Evolutionary conservation across 1,284 basidiomycete species (phyloP).

Genomic region (Fomes fomentarius): DNA sequence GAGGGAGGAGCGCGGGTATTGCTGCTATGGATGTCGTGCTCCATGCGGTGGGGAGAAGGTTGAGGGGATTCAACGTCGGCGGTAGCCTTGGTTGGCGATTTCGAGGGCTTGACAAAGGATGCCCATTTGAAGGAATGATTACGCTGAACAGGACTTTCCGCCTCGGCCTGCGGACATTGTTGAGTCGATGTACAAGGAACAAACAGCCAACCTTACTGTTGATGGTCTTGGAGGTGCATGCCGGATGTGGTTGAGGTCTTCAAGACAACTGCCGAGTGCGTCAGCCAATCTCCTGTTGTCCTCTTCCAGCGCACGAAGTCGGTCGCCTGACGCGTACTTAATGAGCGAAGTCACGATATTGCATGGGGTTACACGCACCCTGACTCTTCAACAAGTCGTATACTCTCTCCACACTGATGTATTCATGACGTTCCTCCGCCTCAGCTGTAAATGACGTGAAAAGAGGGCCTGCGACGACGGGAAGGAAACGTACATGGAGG

Average conservation of each 20-base stretch:
- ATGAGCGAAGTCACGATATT: slow-evolving; percentile 8
- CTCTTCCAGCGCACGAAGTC: slow-evolving; percentile 71
- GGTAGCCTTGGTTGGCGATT: slow-evolving; percentile 76
- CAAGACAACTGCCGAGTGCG: slow-evolving; percentile 61
- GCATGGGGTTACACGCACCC: too few species aligned
- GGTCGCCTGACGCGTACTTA: slow-evolving; percentile 53
- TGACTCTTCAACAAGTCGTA: slow-evolving; percentile 76
- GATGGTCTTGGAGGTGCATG: slow-evolving; percentile 22
- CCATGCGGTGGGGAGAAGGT: slow-evolving; percentile 72
- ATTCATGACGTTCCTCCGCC: slow-evolving; percentile 61
- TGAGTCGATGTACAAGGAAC: background rate
- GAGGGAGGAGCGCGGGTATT: slow-evolving; percentile 26
- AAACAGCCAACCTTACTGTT: slow-evolving; percentile 10
- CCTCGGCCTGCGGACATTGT: slow-evolving; percentile 37
- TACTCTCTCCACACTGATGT: slow-evolving; percentile 67
- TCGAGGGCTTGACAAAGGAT: slow-evolving; percentile 67
- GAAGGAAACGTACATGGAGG: slow-evolving; percentile 75
- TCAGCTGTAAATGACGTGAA: slow-evolving; percentile 53
- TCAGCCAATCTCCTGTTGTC: slow-evolving; percentile 74
- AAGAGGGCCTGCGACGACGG: background rate
- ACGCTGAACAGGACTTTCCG: slow-evolving; percentile 59
- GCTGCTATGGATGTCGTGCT: slow-evolving; percentile 58
- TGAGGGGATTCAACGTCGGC: slow-evolving; percentile 68
- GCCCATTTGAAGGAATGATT: slow-evolving; percentile 86
- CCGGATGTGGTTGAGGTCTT: slow-evolving; percentile 61